Conservation (phyloP, 352 stramenopile genomes). For the Globisporangium cederbergense region DNA sequence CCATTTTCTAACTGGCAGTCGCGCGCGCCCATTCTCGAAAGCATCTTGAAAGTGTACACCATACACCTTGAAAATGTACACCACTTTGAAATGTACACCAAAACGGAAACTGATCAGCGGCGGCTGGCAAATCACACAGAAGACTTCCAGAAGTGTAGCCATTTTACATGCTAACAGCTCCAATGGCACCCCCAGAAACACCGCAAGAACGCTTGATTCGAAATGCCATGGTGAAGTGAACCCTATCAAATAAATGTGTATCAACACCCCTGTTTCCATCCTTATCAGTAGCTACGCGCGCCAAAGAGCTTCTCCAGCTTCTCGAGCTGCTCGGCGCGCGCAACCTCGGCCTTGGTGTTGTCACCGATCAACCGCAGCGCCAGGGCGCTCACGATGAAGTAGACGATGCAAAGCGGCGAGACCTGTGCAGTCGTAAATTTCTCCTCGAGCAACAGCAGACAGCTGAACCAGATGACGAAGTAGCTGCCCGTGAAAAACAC, state of each 20-base stretch:
- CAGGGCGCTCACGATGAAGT: constrained; percentile 29
- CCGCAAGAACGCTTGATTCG: not conserved
- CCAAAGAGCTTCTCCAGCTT: constrained; percentile 42
- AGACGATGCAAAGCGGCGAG: constrained; percentile 38
- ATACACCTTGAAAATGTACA: no score
- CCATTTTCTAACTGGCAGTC: not conserved
- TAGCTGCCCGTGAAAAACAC: constrained; percentile 37
- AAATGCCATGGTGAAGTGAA: not conserved
- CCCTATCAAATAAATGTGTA: not conserved
- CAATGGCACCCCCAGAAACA: not conserved
- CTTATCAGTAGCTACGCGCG: constrained; percentile 9
- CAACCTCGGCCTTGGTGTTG: constrained; percentile 52
- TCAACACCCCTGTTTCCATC: not conserved
- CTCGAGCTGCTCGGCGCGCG: constrained; percentile 44
- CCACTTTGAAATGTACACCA: no score
- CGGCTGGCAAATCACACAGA: no score
- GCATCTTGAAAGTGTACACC: not conserved
- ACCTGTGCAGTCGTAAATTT: constrained; percentile 35
- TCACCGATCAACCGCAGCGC: constrained; percentile 36
- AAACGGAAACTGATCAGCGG: no score
- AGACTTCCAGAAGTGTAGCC: not conserved
- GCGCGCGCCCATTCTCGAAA: not conserved
- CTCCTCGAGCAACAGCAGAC: constrained; percentile 21
- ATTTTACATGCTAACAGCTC: not conserved
- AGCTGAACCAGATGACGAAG: constrained; percentile 34